Conservation (phyloP, 2,329 filamentous ascomycete genomes). For the Atkinsonella hypoxylon region DNA sequence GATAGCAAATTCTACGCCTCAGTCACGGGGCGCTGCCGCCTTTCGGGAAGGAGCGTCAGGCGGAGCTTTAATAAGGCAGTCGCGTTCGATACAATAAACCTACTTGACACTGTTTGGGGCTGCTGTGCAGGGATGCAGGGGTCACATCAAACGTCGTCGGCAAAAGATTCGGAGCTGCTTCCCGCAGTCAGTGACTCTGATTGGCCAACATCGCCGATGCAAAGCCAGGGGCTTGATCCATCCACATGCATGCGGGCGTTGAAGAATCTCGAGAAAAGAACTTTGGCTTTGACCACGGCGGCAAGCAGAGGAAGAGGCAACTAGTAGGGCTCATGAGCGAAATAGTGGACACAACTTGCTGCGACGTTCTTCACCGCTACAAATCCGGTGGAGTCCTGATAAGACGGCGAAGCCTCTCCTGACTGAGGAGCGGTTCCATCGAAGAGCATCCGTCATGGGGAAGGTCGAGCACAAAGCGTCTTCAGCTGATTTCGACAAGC, state of each 20-base stretch:
- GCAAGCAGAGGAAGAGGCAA: not conserved
- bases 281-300: not conserved
- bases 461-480: too few relatives aligned
- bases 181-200: not conserved
- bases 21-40: too few relatives aligned
- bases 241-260: not conserved
- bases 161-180: not conserved
- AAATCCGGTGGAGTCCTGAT: not conserved
- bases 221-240: slow-evolving; percentile 1
- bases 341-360: slow-evolving; percentile 1
- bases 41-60: too few relatives aligned
- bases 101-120: too few relatives aligned
- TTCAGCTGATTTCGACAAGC: not conserved
- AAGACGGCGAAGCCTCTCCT: not conserved
- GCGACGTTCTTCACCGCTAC: slow-evolving; percentile 4
- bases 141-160: not conserved
- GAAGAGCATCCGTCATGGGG: too few relatives aligned
- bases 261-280: not conserved
- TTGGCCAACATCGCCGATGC: not conserved
- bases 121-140: too few relatives aligned
- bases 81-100: too few relatives aligned
- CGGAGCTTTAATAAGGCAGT: too few relatives aligned
- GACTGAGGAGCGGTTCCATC: not conserved
- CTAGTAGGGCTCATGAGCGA: slow-evolving; percentile 1
- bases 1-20: too few relatives aligned